Percentiles rank a stretch among this genome's conserved stretches.
Conservation (phyloP, 805 yeast genomes). For the Yarrowia yakushimensis region DNA sequence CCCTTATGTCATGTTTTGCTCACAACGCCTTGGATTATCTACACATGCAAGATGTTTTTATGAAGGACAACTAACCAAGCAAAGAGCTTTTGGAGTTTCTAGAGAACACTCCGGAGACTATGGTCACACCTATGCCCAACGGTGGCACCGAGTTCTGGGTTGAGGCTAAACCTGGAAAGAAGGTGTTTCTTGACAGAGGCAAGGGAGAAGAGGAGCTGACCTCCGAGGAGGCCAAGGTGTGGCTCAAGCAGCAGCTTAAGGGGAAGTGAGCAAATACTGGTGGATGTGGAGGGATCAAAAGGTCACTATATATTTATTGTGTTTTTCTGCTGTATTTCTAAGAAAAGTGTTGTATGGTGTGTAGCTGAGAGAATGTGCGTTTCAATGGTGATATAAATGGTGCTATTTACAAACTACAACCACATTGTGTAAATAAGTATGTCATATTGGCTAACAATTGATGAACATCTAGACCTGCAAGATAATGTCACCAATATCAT, state of each 20-base stretch:
- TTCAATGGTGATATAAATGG: too few relatives aligned
- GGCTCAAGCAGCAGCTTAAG: neutral
- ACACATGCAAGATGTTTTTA: too few relatives aligned
- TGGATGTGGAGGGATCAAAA: neutral
- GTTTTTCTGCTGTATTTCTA: neutral
- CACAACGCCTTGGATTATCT: neutral
- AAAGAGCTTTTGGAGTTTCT: slow-evolving; percentile 6
- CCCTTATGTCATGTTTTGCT: neutral
- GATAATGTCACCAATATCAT: neutral
- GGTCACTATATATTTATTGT: neutral
- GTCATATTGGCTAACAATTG: neutral
- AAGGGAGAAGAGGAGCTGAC: slow-evolving; percentile 14
- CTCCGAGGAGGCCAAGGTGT: slow-evolving; percentile 15
- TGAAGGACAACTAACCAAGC: neutral
- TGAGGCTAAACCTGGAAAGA: slow-evolving; percentile 16
- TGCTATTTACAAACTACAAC: too few relatives aligned
- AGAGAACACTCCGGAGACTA: slow-evolving; percentile 11
- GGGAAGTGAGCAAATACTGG: neutral
- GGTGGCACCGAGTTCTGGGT: slow-evolving; percentile 26
- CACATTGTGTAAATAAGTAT: neutral
- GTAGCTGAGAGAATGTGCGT: too few relatives aligned
- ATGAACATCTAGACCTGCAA: neutral
- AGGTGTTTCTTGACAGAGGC: slow-evolving; percentile 8
- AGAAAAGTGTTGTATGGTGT: too few relatives aligned
- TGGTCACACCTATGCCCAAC: slow-evolving; percentile 21